Evolutionary conservation across 2,329 filamentous ascomycete species (phyloP).

Genomic region (Penicillium sp.): DNA sequence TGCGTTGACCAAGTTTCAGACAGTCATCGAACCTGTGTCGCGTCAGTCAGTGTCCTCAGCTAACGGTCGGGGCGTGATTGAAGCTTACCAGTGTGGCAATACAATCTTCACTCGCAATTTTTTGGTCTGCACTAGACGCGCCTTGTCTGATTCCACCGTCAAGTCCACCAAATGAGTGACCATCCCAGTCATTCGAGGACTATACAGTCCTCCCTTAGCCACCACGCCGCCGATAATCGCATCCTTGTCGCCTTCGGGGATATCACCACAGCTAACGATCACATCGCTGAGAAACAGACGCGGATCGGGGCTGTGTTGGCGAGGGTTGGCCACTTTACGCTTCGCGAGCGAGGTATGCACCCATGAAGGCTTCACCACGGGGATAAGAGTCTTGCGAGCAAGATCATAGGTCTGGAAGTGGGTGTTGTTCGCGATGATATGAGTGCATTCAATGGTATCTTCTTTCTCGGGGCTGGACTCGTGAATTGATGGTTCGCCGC

Average conservation of each 20-base stretch:
- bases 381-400: slow-evolving; percentile 74
- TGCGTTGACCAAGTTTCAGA: slow-evolving; percentile 85
- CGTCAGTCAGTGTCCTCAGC: slow-evolving; percentile 18
- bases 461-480: slow-evolving; percentile 40
- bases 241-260: slow-evolving; percentile 85
- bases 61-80: background rate
- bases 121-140: slow-evolving; percentile 60
- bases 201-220: slow-evolving; percentile 84
- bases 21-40: slow-evolving; percentile 86
- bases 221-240: slow-evolving; percentile 87
- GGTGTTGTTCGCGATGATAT: slow-evolving; percentile 74
- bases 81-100: slow-evolving; percentile 79
- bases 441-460: slow-evolving; percentile 55
- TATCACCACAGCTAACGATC: slow-evolving; percentile 76
- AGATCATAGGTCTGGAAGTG: slow-evolving; percentile 87
- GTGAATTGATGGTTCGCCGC: slow-evolving; percentile 51
- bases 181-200: slow-evolving; percentile 67
- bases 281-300: slow-evolving; percentile 87
- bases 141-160: slow-evolving; percentile 70
- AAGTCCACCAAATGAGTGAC: slow-evolving; percentile 90
- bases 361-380: slow-evolving; percentile 83
- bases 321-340: slow-evolving; percentile 71
- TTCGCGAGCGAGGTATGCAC: slow-evolving; percentile 70
- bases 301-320: slow-evolving; percentile 88
- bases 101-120: slow-evolving; percentile 77